Base-by-base conservation (phyloP, 192 early-diverging fungal species). In the Umbelopsis isabellina region DNA sequence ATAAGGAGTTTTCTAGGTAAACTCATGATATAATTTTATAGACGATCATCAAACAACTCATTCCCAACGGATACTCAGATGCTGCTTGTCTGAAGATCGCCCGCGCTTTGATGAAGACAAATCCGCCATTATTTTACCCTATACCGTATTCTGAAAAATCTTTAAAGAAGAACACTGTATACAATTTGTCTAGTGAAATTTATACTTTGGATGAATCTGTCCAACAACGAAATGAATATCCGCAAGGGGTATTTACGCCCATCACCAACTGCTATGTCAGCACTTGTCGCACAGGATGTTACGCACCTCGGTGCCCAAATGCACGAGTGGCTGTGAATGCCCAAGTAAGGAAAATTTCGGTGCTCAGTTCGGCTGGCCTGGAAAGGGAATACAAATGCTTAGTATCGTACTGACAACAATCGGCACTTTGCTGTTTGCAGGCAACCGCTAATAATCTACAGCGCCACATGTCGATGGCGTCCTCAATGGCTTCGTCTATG, bases 301-400 rank as follows among this genome's bases (percentile, higher is more conserved):
- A 79, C 46, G 49, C 72, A 2, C 58, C 72, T 13, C 44, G 33
- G 6, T 79, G 77, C 47, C 77, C 77, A 4, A 74, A 74, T 66
- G 58, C 51, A 23, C 22, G 13, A 23, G 55, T 47, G 55, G 55
- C 55, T 61, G 55, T 61, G 55, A 35, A 61, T 61, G 5, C 12
- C 55, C 55, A 61, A 30, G 55, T 61, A 61, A 61, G 55, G 55
- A 30, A 61, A 53, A 61, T 16, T 15, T 61, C 53, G 53, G 53
- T 30, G 15, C 11, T 33, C 55, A 30, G 22, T 61, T 61, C 55
- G 55, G 55, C 25, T 61, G 55, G 2, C 55, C 55, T 35, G 27
- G 33, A 61, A 61, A 35, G 30, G 55, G 13, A 15, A 33, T 18
- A 12, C 13, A 35, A 12, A 61, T 35, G 55, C 16, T n/a, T 15